Percentiles rank a stretch among this genome's conserved stretches.
Conservation (phyloP, 2,329 filamentous ascomycete genomes). For the Aschersonia sp. region DNA sequence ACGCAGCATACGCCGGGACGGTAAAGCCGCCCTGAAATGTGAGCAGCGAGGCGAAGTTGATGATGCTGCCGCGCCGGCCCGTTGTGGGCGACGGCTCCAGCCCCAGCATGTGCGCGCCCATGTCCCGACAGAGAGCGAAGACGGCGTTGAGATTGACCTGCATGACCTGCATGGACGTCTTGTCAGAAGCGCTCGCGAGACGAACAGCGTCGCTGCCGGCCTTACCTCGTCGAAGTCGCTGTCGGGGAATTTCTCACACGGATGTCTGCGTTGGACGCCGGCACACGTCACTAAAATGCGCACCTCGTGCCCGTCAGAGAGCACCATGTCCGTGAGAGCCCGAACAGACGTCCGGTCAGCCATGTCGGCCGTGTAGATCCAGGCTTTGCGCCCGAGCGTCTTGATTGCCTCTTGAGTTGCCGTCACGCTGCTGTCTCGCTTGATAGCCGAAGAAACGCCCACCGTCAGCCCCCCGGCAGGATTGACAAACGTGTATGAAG, state of each 20-base stretch:
- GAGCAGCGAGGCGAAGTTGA: conserved; percentile 74
- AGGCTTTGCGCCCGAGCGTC: conserved; percentile 49
- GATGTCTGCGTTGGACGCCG: conserved; percentile 70
- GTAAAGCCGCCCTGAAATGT: conserved; percentile 80
- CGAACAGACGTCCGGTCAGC: conserved; percentile 43
- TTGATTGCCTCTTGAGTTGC: conserved; percentile 48
- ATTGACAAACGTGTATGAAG: too few species aligned
- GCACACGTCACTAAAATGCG: conserved; percentile 77
- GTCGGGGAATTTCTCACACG: conserved; percentile 61
- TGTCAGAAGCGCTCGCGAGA: too few species aligned
- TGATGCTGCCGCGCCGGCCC: conserved; percentile 53
- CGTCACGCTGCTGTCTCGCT: conserved; percentile 27
- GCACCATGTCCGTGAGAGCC: conserved; percentile 43
- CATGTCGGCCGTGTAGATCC: conserved; percentile 58
- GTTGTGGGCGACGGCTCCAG: conserved; percentile 31
- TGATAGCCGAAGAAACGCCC: neutral
- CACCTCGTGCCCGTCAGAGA: conserved; percentile 50
- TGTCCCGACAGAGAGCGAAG: conserved; percentile 64
- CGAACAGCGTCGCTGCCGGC: neutral
- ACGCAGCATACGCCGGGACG: conserved; percentile 76
- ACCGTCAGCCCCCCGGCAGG: neutral
- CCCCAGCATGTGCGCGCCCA: conserved; percentile 64
- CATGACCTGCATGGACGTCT: conserved; percentile 37
- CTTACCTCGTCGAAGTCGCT: conserved; percentile 57
- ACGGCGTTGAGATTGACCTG: conserved; percentile 79